Evolutionary conservation across 2,329 filamentous ascomycete genomes (phyloP).

Genomic region (Xylaria sp.): DNA sequence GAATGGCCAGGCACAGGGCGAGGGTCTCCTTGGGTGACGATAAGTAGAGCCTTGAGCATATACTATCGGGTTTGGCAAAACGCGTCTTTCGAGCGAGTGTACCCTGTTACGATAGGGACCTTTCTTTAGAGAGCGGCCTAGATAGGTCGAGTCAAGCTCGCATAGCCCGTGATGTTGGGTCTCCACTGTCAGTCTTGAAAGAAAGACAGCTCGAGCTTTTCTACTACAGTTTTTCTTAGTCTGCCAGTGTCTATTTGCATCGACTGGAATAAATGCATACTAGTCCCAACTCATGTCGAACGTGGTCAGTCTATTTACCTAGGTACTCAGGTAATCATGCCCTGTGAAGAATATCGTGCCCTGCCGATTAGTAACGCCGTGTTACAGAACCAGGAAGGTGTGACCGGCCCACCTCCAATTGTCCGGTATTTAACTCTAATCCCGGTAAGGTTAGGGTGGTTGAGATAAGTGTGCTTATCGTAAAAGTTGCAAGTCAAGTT

Average conservation of each 20-base stretch:
- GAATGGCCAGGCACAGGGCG: conserved; percentile 24
- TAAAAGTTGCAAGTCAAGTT: no score
- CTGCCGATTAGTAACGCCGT: not conserved
- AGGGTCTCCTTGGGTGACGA: conserved; percentile 26
- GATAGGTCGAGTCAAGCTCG: conserved; percentile 28
- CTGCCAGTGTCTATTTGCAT: conserved; percentile 27
- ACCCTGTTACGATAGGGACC: conserved; percentile 30
- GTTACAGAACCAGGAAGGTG: not conserved
- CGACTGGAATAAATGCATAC: conserved; percentile 21
- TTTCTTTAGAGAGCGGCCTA: conserved; percentile 25
- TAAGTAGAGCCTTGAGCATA: conserved; percentile 28
- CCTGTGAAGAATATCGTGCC: not conserved
- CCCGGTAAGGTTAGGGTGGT: not conserved
- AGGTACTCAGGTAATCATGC: not conserved
- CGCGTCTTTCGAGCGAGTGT: conserved; percentile 25
- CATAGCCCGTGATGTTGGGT: conserved; percentile 26
- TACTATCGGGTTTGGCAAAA: conserved; percentile 27
- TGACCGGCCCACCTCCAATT: not conserved
- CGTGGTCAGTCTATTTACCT: not conserved
- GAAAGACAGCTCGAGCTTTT: conserved; percentile 30
- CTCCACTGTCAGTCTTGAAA: conserved; percentile 28
- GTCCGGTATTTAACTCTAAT: not conserved
- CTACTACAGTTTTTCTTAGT: conserved; percentile 28
- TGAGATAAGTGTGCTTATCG: not conserved
- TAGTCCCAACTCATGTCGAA: not conserved